Percentiles rank a stretch among this genome's conserved stretches.
Conservation (phyloP, 2,329 filamentous ascomycete species). For the Lasiodiplodia citricola region DNA sequence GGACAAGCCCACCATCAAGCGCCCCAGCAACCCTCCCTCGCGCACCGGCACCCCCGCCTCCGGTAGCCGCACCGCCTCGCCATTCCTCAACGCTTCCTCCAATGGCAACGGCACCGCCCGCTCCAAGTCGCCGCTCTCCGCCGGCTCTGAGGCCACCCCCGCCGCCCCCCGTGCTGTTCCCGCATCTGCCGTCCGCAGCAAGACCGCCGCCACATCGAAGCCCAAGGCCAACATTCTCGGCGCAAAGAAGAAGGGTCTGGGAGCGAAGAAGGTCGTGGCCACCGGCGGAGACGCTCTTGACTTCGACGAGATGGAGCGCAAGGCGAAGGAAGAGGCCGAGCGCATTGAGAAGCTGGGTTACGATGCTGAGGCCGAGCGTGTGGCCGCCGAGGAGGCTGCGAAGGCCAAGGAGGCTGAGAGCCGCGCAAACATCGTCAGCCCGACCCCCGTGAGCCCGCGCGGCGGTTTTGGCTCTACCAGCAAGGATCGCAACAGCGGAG, state of each 20-base stretch:
- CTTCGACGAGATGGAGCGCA: conserved; percentile 96
- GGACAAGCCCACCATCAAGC: conserved; percentile 98
- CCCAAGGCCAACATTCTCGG: conserved; percentile 87
- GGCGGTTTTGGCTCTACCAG: conserved; percentile 67
- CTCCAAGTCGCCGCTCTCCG: conserved; percentile 76
- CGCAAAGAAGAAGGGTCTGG: conserved; percentile 66
- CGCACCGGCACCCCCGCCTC: conserved; percentile 85
- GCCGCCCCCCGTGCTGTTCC: conserved; percentile 73
- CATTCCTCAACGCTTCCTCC: conserved; percentile 76
- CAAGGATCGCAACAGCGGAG: conserved; percentile 66
- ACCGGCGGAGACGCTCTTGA: conserved; percentile 69
- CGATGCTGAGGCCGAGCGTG: conserved; percentile 83
- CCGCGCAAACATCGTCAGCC: conserved; percentile 68
- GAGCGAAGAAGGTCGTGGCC: conserved; percentile 71
- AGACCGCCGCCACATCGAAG: conserved; percentile 68
- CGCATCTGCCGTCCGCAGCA: conserved; percentile 76
- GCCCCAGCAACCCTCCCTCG: conserved; percentile 90
- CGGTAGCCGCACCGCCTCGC: conserved; percentile 81
- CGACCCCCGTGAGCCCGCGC: conserved; percentile 75
- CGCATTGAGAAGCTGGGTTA: conserved; percentile 95
- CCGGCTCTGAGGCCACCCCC: conserved; percentile 58
- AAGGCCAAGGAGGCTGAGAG: conserved; percentile 40
- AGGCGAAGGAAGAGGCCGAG: conserved; percentile 96
- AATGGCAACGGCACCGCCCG: conserved; percentile 70
- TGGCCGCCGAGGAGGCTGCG: conserved; percentile 51